Base-by-base conservation (phyloP, 2,329 filamentous ascomycete genomes). In the Hypomyces perniciosus region DNA sequence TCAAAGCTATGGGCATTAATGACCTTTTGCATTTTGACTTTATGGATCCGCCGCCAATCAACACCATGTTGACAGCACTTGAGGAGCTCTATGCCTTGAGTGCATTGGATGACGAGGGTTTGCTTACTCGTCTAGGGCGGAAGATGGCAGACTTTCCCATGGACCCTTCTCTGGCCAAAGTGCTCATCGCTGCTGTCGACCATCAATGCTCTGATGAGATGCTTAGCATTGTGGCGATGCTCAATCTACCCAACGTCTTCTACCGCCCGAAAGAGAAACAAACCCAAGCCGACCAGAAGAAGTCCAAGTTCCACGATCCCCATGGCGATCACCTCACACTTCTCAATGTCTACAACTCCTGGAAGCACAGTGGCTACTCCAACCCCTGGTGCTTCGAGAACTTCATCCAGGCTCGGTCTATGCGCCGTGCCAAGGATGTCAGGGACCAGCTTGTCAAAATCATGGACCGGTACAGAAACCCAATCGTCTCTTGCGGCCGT, bases 141-240 rank as follows among this genome's bases (percentile, higher is more conserved):
- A 95, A 96, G 67, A 97, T 99, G 92, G 91, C 93, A 8, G 92
- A 99, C 64, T 97, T 97, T 67, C 93, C 93, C 1, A 97, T 97
- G 90, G 91, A 97, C 51, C 93, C 93, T 0, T 84, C 89, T 0
- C 78, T 97, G 1, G 88, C 91, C 48, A 99, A 97, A 68, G 85
- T 90, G 0, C 79, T 99, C 1, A 95, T 99, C 56, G 86, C 84
- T 8, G 89, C 89, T 0, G 88, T 95, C 2, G 88, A 96, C 43
- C 80, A 95, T 57, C 80, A 85, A 29, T 99, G 95, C 69, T 91
- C 89, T 0, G 93, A 99, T 28, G 93, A 99, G 69, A 84, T 97
- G 62, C 82, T 99, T 28, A 92, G 83, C 56, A 96, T 99, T 54
- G 90, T 99, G 2, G 88, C 90, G 40, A 95, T 96, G 90, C 82